Evolutionary conservation across 306 rosid species (phyloP).

Genomic region (Casuarina glauca): DNA sequence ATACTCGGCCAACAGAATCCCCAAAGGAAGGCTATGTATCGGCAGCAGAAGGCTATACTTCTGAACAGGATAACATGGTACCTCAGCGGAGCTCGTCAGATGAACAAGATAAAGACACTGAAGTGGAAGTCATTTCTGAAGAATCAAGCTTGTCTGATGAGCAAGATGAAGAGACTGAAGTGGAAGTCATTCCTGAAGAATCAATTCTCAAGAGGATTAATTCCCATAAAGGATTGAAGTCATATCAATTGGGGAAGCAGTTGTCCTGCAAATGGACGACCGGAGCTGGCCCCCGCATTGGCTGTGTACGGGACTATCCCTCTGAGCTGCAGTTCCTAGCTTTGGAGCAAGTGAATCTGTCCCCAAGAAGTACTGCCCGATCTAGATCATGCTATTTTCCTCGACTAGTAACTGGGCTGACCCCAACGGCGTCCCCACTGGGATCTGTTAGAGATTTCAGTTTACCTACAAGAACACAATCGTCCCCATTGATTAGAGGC

Average conservation of each 20-base stretch:
- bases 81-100: slow-evolving; percentile 25
- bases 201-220: slow-evolving; percentile 71
- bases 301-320: slow-evolving; percentile 91
- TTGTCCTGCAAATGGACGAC: slow-evolving; percentile 97
- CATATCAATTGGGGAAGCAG: slow-evolving; percentile 88
- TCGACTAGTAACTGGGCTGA: slow-evolving; percentile 28
- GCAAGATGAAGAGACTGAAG: slow-evolving; percentile 40
- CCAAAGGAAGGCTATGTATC: slow-evolving; percentile 27
- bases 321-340: slow-evolving; percentile 78
- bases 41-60: slow-evolving; percentile 18
- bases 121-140: not conserved
- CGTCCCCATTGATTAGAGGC: slow-evolving; percentile 51
- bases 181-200: slow-evolving; percentile 59
- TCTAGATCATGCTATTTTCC: slow-evolving; percentile 39
- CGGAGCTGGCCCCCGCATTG: slow-evolving; percentile 94
- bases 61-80: slow-evolving; percentile 29
- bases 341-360: slow-evolving; percentile 80
- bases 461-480: slow-evolving; percentile 34
- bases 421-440: not conserved
- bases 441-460: too few species aligned
- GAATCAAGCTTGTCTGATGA: slow-evolving; percentile 17
- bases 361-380: slow-evolving; percentile 62
- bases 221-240: slow-evolving; percentile 72
- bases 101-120: not conserved
- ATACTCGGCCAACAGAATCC: slow-evolving; percentile 27